phyloP scores from a whole-genome alignment of 768 basidiomycete species.

The Serendipita vermifera region DNA sequence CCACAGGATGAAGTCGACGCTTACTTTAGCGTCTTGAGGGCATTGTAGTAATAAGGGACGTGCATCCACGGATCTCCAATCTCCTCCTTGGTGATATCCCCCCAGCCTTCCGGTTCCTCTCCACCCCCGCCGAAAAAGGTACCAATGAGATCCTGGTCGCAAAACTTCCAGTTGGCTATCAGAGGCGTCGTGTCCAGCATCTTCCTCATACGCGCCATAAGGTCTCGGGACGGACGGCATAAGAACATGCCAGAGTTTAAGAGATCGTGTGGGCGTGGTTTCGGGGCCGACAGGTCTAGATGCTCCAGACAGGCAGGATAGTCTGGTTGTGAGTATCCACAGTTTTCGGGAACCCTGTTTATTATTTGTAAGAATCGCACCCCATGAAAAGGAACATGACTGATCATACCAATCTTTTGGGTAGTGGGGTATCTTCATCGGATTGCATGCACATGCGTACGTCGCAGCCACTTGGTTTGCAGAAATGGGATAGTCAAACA shows the following conservation, averaged over 20 bases:
- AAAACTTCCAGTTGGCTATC: slow-evolving; percentile 51
- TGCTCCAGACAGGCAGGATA: slow-evolving; percentile 38
- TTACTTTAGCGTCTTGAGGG: slow-evolving; percentile 66
- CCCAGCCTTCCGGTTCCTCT: slow-evolving; percentile 16
- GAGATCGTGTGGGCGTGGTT: slow-evolving; percentile 61
- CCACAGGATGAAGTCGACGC: slow-evolving; percentile 17
- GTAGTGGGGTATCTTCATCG: slow-evolving; percentile 69
- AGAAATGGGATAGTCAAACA: slow-evolving; percentile 13
- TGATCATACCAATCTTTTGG: slow-evolving; percentile 64
- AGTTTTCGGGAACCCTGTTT: slow-evolving; percentile 80
- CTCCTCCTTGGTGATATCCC: slow-evolving; percentile 13
- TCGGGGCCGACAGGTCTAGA: slow-evolving; percentile 23
- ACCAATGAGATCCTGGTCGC: slow-evolving; percentile 87
- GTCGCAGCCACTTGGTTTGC: slow-evolving; percentile 69
- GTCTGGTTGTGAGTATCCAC: slow-evolving; percentile 51
- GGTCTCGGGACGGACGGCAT: slow-evolving; percentile 53
- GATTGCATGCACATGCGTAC: slow-evolving; percentile 93
- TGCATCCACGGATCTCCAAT: slow-evolving; percentile 47
- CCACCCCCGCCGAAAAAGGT: slow-evolving; percentile 50
- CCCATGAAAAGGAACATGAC: slow-evolving; percentile 12
- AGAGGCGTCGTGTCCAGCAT: slow-evolving; percentile 46
- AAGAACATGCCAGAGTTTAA: slow-evolving; percentile 88
- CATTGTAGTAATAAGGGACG: slow-evolving; percentile 82
- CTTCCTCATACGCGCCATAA: slow-evolving; percentile 40
- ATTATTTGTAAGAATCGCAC: not conserved